Evolutionary conservation across 192 early-diverging fungal genomes (phyloP).

Genomic region (Entomortierella beljakovae): DNA sequence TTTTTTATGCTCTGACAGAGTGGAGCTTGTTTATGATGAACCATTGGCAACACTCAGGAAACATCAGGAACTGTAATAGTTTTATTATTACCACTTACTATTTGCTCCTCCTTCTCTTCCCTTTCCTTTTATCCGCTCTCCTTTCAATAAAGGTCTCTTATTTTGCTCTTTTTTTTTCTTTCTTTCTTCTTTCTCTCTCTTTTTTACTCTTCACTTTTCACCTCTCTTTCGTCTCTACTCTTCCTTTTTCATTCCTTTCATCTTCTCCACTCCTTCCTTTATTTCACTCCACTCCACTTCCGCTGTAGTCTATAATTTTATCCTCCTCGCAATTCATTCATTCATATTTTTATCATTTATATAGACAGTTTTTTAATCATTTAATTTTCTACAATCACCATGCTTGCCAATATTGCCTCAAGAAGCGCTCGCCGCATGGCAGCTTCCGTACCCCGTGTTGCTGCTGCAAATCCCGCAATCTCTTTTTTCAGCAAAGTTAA

Average conservation of each 20-base stretch:
- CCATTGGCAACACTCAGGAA: conserved; percentile 4
- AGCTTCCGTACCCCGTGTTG: conserved; percentile 30
- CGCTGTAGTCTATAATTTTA: conserved; percentile 1
- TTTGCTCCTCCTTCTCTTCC: not conserved
- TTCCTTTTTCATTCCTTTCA: not conserved
- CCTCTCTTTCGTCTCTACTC: no score
- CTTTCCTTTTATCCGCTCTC: conserved; percentile 4
- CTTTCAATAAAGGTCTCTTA: not conserved
- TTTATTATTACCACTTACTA: conserved; percentile 9
- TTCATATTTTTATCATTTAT: not conserved
- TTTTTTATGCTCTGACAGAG: conserved; percentile 17
- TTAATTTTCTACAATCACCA: not conserved
- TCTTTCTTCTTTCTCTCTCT: not conserved
- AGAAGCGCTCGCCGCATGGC: conserved; percentile 54
- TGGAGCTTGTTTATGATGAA: not conserved
- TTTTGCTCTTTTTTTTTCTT: not conserved
- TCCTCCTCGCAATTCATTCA: not conserved
- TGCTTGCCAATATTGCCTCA: conserved; percentile 48
- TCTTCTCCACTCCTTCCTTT: not conserved
- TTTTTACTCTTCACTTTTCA: conserved; percentile 5
- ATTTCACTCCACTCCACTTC: conserved; percentile 1
- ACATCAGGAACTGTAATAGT: conserved; percentile 4
- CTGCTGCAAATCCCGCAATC: conserved; percentile 1
- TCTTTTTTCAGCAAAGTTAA: not conserved
- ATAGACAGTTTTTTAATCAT: conserved; percentile 1